Evolutionary conservation across 305 asterid species (phyloP), one percentile per base, ranked within the genome.

Genomic region (Withania somnifera): DNA sequence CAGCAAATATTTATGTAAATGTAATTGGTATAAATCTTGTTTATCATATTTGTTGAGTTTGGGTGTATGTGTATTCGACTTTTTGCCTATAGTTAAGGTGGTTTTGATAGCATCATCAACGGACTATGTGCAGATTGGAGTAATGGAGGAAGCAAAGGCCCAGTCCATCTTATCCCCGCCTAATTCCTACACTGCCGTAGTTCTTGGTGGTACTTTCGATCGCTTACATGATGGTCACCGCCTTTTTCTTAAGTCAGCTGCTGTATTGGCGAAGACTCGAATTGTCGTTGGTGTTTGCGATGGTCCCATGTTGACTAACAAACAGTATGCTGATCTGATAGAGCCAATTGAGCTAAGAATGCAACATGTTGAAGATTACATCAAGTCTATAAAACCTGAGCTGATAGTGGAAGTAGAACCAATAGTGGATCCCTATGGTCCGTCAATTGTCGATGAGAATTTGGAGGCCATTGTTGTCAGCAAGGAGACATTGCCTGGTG

Each of bases 191-290:
- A 84, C 81, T 2, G 90, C 95, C 9, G 95, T 95, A 79, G 97
- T 95, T 86, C 91, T 95, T 50, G 99, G 99, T 0, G 99, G 99
- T 83, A 96, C 99, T 81, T 96, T 96, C 42, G 99, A 96, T 85
- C 98, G 99, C 17, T 84, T 96, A 84, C 99, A 96, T 63, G 92
- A 94, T 32, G 99, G 99, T 71, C 99, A 96, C 86, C 97, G 97
- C 82, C 93, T 92, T 78, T 96, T 96, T 87, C 95, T 96, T 81
- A 89, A 90, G 98, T 97, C 92, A 26, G 98, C 99, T 6, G 95
- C 95, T 2, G 79, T 58, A 81, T 85, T 90, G 86, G 93, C 98
- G 3, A 88, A 88, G 84, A 92, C 91, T 83, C 93, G 98, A 38
- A 77, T 96, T 32, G 97, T 96, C 22, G 86, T 96, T 63, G 99